Evolutionary conservation across 139 green algal genomes (phyloP).

Genomic region (Marvania coccoides): DNA sequence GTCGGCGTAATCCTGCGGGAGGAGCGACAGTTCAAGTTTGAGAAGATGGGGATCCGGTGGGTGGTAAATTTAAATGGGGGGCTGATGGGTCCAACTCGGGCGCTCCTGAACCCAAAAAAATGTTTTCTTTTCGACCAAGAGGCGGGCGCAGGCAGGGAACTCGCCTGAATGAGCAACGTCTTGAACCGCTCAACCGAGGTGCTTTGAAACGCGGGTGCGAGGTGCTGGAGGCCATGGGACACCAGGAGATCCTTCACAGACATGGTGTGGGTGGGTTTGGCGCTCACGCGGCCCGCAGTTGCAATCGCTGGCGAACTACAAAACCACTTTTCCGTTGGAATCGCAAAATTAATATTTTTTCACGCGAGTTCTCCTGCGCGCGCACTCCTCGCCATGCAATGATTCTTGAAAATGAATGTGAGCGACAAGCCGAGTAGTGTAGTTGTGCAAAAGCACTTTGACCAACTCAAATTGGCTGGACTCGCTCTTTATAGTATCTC

Average conservation of each 20-base stretch:
- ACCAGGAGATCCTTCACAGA: neutral
- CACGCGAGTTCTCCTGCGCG: neutral
- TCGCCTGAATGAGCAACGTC: neutral
- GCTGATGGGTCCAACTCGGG: too few relatives aligned
- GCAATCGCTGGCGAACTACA: too few relatives aligned
- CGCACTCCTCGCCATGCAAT: neutral
- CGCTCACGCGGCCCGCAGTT: too few relatives aligned
- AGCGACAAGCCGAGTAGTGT: neutral
- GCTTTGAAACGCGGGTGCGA: neutral
- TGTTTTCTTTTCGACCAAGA: too few relatives aligned
- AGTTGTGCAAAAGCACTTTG: neutral
- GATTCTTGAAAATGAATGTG: neutral
- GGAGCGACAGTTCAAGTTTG: too few relatives aligned
- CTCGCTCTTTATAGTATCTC: too few relatives aligned
- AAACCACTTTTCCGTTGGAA: neutral
- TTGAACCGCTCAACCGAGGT: neutral
- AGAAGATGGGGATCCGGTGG: too few relatives aligned
- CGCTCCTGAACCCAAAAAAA: too few relatives aligned
- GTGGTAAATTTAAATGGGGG: too few relatives aligned
- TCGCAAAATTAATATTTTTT: neutral
- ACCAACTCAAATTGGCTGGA: too few relatives aligned
- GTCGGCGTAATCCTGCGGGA: conserved; percentile 47
- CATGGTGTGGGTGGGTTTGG: too few relatives aligned
- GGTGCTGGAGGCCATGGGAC: neutral
- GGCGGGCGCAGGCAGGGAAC: too few relatives aligned